These are phyloP conservation scores for Penicillium ochrochloron DNA, from an alignment of 495 filamentous ascomycete species.

Conservation along the genomic window DNA sequence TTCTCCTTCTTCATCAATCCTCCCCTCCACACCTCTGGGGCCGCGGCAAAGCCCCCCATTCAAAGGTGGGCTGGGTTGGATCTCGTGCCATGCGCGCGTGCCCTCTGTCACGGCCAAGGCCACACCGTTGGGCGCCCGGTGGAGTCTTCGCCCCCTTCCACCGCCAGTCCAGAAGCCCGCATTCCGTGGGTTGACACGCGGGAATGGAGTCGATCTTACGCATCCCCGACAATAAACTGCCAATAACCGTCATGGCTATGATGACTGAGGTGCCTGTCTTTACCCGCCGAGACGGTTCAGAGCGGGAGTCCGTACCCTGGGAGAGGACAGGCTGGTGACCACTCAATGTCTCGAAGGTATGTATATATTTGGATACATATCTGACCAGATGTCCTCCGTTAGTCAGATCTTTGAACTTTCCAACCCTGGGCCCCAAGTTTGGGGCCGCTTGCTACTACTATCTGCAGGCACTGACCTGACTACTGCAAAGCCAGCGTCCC, in stretches of 20 bases:
- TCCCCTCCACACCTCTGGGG: not conserved
- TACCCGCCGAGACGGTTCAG: conserved; percentile 7
- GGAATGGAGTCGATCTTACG: conserved; percentile 31
- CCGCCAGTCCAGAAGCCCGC: conserved; percentile 11
- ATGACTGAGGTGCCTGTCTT: not conserved
- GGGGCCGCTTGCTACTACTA: not conserved
- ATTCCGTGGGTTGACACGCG: conserved; percentile 27
- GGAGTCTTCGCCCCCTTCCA: conserved; percentile 14
- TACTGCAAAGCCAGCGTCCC: conserved; percentile 1
- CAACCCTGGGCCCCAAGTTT: not conserved
- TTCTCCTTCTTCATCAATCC: not conserved
- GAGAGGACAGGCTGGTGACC: not conserved
- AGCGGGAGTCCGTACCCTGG: conserved; percentile 2
- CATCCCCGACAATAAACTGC: conserved; percentile 2
- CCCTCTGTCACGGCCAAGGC: conserved; percentile 20
- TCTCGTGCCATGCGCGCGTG: conserved; percentile 30
- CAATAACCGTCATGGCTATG: not conserved
- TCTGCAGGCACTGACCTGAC: conserved; percentile 7
- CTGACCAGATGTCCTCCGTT: not conserved
- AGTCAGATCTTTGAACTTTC: not conserved
- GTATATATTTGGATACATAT: not conserved
- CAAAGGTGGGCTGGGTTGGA: conserved; percentile 4
- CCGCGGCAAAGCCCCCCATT: conserved; percentile 13
- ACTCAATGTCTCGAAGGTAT: not conserved
- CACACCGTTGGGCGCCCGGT: conserved; percentile 34